Percentiles rank a stretch among this genome's conserved stretches.
Evolutionary conservation across 2,329 filamentous ascomycete species (phyloP).

Genomic region (Verticillium zaregamsianum): DNA sequence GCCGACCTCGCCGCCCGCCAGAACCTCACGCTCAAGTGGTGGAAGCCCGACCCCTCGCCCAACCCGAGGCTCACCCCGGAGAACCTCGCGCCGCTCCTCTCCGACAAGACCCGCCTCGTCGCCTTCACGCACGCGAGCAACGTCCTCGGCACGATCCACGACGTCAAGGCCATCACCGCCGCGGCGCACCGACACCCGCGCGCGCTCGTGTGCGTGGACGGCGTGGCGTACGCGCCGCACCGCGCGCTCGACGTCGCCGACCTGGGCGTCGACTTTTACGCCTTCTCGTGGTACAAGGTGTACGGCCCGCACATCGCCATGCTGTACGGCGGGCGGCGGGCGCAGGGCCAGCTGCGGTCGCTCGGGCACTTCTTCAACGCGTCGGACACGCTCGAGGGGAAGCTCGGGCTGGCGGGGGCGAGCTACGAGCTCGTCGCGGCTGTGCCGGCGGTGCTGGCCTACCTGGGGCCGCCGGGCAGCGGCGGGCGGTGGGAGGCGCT

Average conservation of each 20-base stretch:
- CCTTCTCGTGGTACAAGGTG: constrained; percentile 81
- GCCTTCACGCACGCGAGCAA: constrained; percentile 72
- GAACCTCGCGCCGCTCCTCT: constrained; percentile 56
- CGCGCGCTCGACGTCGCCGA: constrained; percentile 63
- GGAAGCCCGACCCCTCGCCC: constrained; percentile 44
- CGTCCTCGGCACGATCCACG: constrained; percentile 67
- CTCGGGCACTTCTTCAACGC: constrained; percentile 66
- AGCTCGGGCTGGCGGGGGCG: constrained; percentile 63
- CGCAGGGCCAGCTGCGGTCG: constrained; percentile 51
- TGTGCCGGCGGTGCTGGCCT: constrained; percentile 57
- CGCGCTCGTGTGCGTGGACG: constrained; percentile 68
- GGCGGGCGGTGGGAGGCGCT: constrained; percentile 45
- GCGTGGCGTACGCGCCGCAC: constrained; percentile 73
- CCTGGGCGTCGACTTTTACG: constrained; percentile 70
- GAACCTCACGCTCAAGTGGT: constrained; percentile 65
- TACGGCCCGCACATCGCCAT: constrained; percentile 73
- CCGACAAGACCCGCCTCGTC: constrained; percentile 62
- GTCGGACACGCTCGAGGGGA: constrained; percentile 55
- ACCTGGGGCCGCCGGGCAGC: constrained; percentile 42
- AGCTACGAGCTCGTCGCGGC: constrained; percentile 67
- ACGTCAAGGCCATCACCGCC: constrained; percentile 51
- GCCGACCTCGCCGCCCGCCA: constrained; percentile 60
- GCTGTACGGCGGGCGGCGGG: constrained; percentile 59
- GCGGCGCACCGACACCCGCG: constrained; percentile 46
- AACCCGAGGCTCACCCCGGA: constrained; percentile 57